Evolutionary conservation across 345 rosid species (phyloP).

Genomic region (Viola odorata): DNA sequence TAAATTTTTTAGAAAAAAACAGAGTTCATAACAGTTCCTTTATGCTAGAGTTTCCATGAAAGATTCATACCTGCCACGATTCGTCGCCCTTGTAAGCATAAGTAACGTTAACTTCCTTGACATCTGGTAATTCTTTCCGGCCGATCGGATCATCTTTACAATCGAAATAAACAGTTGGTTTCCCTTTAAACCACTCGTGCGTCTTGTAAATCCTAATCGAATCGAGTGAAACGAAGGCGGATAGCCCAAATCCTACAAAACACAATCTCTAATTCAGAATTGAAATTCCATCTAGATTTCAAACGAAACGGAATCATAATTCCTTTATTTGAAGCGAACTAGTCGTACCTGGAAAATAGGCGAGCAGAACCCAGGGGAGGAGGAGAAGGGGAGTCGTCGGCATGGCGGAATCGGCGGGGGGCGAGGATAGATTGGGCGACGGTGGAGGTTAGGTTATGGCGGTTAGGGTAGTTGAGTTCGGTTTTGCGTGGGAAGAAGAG

Average conservation of each 20-base stretch:
- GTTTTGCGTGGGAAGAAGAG: too few relatives aligned
- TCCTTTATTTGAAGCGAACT: too few relatives aligned
- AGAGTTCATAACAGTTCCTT: not conserved
- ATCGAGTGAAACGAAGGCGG: slow-evolving; percentile 22
- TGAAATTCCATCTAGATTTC: not conserved
- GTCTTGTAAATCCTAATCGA: slow-evolving; percentile 22
- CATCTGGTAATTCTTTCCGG: slow-evolving; percentile 21
- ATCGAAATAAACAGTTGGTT: slow-evolving; percentile 25
- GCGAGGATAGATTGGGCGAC: too few relatives aligned
- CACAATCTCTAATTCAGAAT: not conserved
- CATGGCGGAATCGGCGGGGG: too few relatives aligned
- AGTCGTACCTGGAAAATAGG: slow-evolving; percentile 11
- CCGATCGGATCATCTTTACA: slow-evolving; percentile 18
- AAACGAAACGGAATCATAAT: not conserved
- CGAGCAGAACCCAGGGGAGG: not conserved
- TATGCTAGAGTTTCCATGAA: not conserved
- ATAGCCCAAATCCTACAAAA: slow-evolving; percentile 11
- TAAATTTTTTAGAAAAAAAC: not conserved
- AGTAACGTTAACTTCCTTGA: slow-evolving; percentile 17
- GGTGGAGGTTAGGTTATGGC: too few relatives aligned
- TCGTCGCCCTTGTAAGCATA: slow-evolving; percentile 26
- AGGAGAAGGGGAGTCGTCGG: not conserved
- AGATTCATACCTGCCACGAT: slow-evolving; percentile 23
- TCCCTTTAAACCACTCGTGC: slow-evolving; percentile 16
- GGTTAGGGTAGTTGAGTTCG: too few relatives aligned